These are phyloP conservation scores for Wickerhamomyces bovis DNA, from an alignment of 805 yeast genomes.

Conservation along the genomic window DNA sequence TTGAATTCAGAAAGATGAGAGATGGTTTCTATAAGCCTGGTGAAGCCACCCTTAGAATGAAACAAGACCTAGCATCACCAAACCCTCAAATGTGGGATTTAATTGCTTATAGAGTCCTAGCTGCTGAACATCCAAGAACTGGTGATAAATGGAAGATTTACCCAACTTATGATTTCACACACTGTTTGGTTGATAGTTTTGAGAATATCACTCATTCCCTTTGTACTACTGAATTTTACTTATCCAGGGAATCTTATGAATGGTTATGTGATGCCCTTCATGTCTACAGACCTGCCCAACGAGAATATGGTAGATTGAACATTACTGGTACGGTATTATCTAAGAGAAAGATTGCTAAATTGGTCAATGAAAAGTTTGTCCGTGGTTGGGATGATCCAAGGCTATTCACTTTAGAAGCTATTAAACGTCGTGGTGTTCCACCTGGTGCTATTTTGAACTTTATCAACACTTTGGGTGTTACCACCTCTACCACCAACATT, in stretches of 20 bases:
- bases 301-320: slow-evolving; percentile 96
- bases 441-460: slow-evolving; percentile 95
- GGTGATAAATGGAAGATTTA: slow-evolving; percentile 97
- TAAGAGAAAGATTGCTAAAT: slow-evolving; percentile 90
- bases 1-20: slow-evolving; percentile 84
- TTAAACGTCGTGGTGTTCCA: slow-evolving; percentile 96
- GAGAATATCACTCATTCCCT: slow-evolving; percentile 94
- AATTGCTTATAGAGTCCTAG: slow-evolving; percentile 90
- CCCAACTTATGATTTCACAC: slow-evolving; percentile 98
- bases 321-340: slow-evolving; percentile 92
- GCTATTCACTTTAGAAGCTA: slow-evolving; percentile 87
- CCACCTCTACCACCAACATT: slow-evolving; percentile 87
- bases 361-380: slow-evolving; percentile 75
- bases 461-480: slow-evolving; percentile 93
- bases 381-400: slow-evolving; percentile 99
- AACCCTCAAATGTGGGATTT: slow-evolving; percentile 99
- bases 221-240: slow-evolving; percentile 91
- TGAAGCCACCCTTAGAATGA: slow-evolving; percentile 94
- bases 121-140: slow-evolving; percentile 93
- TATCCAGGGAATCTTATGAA: slow-evolving; percentile 92
- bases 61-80: slow-evolving; percentile 83
- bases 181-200: slow-evolving; percentile 96
- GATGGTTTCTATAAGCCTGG: slow-evolving; percentile 87
- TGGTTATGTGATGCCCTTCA: slow-evolving; percentile 96
- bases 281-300: slow-evolving; percentile 96